Base-by-base conservation (phyloP, 176 grass and related monocot genomes). In the Saccharum spontaneum region DNA sequence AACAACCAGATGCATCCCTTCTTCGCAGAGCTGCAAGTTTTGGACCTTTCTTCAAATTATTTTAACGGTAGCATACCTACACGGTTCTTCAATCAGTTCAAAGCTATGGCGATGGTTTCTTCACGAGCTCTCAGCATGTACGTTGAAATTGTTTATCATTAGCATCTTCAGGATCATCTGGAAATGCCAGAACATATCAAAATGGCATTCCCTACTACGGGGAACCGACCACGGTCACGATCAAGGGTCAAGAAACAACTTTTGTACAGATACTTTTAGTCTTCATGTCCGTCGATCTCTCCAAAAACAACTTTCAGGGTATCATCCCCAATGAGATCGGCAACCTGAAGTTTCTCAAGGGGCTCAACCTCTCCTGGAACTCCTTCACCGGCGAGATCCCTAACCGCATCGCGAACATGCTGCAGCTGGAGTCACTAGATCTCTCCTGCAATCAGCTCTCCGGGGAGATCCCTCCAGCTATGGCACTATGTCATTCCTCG, bases 401-500 rank as follows among this genome's bases (percentile, higher is more conserved):
- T 26, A 28, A 28, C 28, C 28, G 1, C 28, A 73, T 73, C 7
- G 13, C 23, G 0, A 73, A 73, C 23, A 73, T 73, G 71, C 23
- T 16, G 71, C 71, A 73, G 6, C 71, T 73, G 7, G 71, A 73
- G 43, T 30, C 71, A 48, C 71, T 73, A 0, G 71, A 73, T 17
- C 23, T 73, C 6, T 73, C 71, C 3, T 4, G 1, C 23, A 73
- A 73, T 7, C 13, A 73, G 23, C 41, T 73, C 23, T 73, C 41
- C 0, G 71, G 71, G 14, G 43, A 73, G 23, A 73, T 73, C 23
- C 71, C 71, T 2, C 23, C 71, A 0, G 43, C 41, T 30, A 48
- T 73, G 71, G 71, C 71, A 17, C 13, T 2, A 73, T 73, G 71
- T 73, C 71, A 73, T 73, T 73, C 41, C 43, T 73, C 7, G 71